phyloP scores from a whole-genome alignment of 495 filamentous ascomycete species.

The Margaritispora aquatica region DNA sequence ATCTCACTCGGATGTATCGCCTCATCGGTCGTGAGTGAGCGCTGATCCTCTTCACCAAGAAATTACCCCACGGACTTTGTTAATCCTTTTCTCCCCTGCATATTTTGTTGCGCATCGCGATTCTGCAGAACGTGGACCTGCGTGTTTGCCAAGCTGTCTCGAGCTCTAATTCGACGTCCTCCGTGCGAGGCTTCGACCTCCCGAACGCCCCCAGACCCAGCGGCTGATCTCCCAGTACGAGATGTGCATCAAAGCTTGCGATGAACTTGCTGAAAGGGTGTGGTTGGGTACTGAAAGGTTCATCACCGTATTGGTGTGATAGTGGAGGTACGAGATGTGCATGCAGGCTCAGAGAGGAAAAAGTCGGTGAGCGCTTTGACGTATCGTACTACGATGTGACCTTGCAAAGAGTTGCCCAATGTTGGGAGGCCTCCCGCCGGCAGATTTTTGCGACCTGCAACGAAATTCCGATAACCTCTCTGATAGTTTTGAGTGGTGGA shows the following conservation, averaged over 20 bases:
- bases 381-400: neutral
- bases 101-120: constrained; percentile 1
- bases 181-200: neutral
- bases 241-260: neutral
- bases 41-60: neutral
- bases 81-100: neutral
- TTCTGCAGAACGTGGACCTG: constrained; percentile 1
- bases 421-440: neutral
- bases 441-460: neutral
- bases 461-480: too few relatives aligned
- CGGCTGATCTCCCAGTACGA: neutral
- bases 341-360: neutral
- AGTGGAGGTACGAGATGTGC: neutral
- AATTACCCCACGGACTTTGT: neutral
- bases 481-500: neutral
- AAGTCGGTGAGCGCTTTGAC: neutral
- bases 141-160: neutral
- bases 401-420: neutral
- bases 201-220: neutral
- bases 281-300: neutral
- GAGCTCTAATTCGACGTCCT: neutral
- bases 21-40: neutral
- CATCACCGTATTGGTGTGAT: too few relatives aligned
- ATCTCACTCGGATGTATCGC: neutral
- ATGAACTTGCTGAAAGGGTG: neutral